Evolutionary conservation across 2,329 filamentous ascomycete species (phyloP), one percentile per base, ranked within the genome.

Genomic region (Pleoardoris graminearum): DNA sequence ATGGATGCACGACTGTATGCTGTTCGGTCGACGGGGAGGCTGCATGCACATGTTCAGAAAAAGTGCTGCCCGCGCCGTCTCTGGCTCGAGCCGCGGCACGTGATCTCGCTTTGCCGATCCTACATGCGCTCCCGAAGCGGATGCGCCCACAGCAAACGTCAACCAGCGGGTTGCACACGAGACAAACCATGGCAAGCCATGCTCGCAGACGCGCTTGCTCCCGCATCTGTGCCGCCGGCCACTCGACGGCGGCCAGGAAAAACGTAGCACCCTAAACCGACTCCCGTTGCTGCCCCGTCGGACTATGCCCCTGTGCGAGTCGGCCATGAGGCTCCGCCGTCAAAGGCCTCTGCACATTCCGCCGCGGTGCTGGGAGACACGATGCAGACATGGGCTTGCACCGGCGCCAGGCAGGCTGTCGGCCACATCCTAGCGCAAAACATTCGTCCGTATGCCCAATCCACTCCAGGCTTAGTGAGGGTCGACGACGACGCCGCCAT

Each of bases 1-100:
- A 79, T 79, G 47, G 60, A 53, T 55, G 45, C 57, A 47, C 52
- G 23, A 38, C 51, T 16, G 53, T 48, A 38, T 55, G 46, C 45
- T 33, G 35, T 37, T 35, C 41, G 51, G n/a, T n/a, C n/a, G n/a
- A n/a, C n/a, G n/a, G n/a, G 30, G 22, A 51, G 42, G 48, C 47
- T 51, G 38, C 25, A 27, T 27, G 10, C 25, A 27, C 5, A 27
- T 6, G 25, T 27, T 10, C 30, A 14, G 30, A 16, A 16, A 21
- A 39, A 27, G 25, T 27, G 5, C 37, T 14, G 22, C 14, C 37
- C 37, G 37, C 10, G 25, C 25, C 6, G 25, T 6, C 5, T 5
- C 6, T 6, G 25, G 25, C 25, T 27, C 25, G 25, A 10, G 25
- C 25, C 25, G 25, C 5, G 5, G 25, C 25, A 27, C 25, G 25